A percentile compares a stretch with the other conserved stretches of the same genome.
Evolutionary conservation across 108 stramenopile genomes (phyloP).

Genomic region (Cyclotella cryptica): DNA sequence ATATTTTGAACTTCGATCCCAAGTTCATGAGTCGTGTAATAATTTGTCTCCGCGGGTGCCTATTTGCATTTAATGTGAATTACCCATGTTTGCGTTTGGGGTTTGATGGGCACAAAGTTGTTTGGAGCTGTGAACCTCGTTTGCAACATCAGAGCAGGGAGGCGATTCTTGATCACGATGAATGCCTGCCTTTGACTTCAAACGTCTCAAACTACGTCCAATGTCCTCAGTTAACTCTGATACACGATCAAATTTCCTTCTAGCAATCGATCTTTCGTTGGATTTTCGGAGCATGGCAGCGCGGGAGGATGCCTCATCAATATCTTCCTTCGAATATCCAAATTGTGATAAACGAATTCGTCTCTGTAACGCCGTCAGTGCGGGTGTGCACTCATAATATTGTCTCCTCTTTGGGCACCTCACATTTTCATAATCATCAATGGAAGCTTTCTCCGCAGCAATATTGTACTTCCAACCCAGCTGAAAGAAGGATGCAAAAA

Average conservation of each 20-base stretch:
- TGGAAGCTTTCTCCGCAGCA: not conserved
- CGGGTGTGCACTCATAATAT: not conserved
- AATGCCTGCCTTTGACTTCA: not conserved
- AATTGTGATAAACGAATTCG: constrained; percentile 2
- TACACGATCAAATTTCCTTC: not conserved
- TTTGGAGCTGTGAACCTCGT: too few species aligned
- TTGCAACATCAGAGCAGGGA: not conserved
- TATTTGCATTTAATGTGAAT: too few species aligned
- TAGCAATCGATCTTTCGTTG: not conserved
- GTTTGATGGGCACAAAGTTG: too few species aligned
- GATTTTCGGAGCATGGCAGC: not conserved
- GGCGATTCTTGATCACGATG: not conserved
- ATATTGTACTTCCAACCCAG: constrained; percentile 14
- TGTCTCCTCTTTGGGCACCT: not conserved
- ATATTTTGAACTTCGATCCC: too few species aligned
- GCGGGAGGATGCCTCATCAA: not conserved
- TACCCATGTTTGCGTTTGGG: too few species aligned
- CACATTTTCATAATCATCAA: constrained; percentile 6
- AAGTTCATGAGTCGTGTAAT: too few species aligned
- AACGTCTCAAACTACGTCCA: not conserved
- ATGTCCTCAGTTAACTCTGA: not conserved
- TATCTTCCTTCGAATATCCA: constrained; percentile 5
- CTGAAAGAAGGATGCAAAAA: not conserved
- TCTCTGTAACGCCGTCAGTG: not conserved
- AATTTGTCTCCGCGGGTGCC: too few species aligned